Base-by-base conservation (phyloP, 768 basidiomycete species). In the Tubosaeta sp. region DNA sequence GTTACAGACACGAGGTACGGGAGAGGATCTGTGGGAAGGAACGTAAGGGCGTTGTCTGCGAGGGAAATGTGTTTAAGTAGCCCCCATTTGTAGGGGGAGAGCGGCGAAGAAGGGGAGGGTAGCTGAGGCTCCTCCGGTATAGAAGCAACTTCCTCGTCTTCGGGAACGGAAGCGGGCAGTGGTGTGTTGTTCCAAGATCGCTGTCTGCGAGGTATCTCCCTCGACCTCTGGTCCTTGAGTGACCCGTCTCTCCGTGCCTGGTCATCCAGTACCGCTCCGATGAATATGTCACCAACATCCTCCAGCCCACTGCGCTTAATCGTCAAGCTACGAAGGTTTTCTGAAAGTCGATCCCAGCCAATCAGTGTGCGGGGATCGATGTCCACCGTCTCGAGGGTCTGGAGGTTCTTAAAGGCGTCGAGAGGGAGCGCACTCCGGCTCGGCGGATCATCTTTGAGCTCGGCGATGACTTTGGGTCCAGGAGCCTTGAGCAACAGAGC, bases 381-480 rank as follows among this genome's bases (percentile, higher is more conserved):
- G 59, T 91, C 87, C 19, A 78, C 64, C 53, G 86, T 86, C 60
- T 88, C 84, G 47, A 94, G 72, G 44, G 72, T 81, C 63, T 87
- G 82, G 16, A 96, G 69, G 64, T 85, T 91, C 76, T 88, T 92
- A 80, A 96, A 95, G 10, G 76, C 75, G 54, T 90, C 83, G 12
- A 96, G 72, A 2, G 94, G 93, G 14, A 94, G 66, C 13, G 88
- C 89, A 59, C 82, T 86, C 62, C 82, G 77, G 55, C 80, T 80
- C 1, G 87, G 83, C 4, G 84, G 75, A 47, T 91, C 87, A 31
- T 79, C 74, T 4, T 76, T 72, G 11, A 91, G 75, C 63, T 91
- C 91, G 6, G 77, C 65, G 22, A 94, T 83, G 57, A 81, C 69
- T 49, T 81, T 82, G 43, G 76, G 76, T 40, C 80, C 80, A 0